These are phyloP conservation scores for Scheffersomyces lignosus DNA, from an alignment of 805 yeast genomes.

Conservation along the genomic window DNA sequence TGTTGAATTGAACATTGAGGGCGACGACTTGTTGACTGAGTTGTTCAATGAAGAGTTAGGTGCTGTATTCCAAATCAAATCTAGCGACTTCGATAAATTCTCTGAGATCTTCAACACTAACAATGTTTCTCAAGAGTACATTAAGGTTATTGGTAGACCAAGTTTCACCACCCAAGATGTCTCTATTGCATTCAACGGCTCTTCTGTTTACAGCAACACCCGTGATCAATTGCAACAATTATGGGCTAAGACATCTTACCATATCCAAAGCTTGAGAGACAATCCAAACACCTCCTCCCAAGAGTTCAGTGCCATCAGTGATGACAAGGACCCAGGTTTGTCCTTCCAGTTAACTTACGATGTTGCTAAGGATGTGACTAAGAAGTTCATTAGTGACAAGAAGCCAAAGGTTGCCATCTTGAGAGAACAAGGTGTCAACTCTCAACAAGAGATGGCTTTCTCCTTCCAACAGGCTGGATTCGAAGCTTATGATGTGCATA, in stretches of 20 bases:
- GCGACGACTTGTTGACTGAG: constrained; percentile 47
- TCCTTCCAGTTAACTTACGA: constrained; percentile 74
- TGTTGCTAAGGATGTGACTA: constrained; percentile 49
- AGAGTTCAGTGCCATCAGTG: constrained; percentile 73
- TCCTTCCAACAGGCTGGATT: constrained; percentile 94
- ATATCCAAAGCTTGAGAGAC: constrained; percentile 89
- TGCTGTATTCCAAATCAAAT: constrained; percentile 85
- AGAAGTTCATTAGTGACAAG: constrained; percentile 18
- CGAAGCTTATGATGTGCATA: constrained; percentile 90
- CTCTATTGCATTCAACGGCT: constrained; percentile 47
- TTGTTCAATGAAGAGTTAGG: constrained; percentile 94
- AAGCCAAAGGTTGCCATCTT: constrained; percentile 92
- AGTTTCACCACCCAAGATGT: constrained; percentile 51
- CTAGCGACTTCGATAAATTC: constrained; percentile 55
- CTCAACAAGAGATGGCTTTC: constrained; percentile 98
- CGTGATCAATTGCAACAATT: constrained; percentile 74
- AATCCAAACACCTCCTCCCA: constrained; percentile 89
- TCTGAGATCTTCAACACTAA: constrained; percentile 51
- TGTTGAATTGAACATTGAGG: constrained; percentile 51
- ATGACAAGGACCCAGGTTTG: constrained; percentile 88
- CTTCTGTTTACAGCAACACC: constrained; percentile 47
- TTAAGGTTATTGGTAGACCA: constrained; percentile 72
- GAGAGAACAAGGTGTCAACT: constrained; percentile 98
- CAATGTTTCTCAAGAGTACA: constrained; percentile 54
- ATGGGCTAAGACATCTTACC: constrained; percentile 88